Percentiles rank a stretch among this genome's conserved stretches.
phyloP scores from a whole-genome alignment of 306 rosid genomes.

The Glycyrrhiza uralensis region DNA sequence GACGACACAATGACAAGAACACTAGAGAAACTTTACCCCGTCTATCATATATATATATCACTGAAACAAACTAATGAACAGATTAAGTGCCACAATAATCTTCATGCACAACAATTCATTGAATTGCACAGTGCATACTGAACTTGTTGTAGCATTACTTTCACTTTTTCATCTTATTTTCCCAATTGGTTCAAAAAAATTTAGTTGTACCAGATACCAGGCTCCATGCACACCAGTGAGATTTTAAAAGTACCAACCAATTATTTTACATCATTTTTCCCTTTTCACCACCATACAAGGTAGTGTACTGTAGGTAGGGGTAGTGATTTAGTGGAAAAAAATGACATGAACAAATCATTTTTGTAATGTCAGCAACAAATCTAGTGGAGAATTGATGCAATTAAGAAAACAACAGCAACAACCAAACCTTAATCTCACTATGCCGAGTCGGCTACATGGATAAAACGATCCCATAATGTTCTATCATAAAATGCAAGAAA shows the following conservation, averaged over 20 bases:
- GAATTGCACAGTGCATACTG: background rate
- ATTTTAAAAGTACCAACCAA: background rate
- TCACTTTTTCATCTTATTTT: background rate
- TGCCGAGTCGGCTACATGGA: too few relatives aligned
- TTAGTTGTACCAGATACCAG: background rate
- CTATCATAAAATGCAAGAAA: too few relatives aligned
- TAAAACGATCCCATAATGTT: too few relatives aligned
- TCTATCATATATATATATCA: background rate
- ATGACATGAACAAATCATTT: too few relatives aligned
- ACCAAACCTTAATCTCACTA: too few relatives aligned
- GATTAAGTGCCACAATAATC: background rate
- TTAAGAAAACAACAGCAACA: too few relatives aligned
- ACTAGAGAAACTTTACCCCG: background rate
- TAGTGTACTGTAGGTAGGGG: too few relatives aligned
- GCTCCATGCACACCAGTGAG: background rate
- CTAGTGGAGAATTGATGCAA: conserved; percentile 1
- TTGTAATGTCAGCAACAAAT: background rate
- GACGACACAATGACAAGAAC: background rate
- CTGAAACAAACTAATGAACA: background rate
- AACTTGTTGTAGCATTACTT: background rate
- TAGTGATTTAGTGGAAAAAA: too few relatives aligned
- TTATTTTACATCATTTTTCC: too few relatives aligned
- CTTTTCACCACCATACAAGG: too few relatives aligned
- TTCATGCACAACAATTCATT: background rate
- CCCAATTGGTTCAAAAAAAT: too few relatives aligned